Percentiles rank a stretch among this genome's conserved stretches.
Conservation (phyloP, 176 grass and related monocot species). For the Thalia dealbata region DNA sequence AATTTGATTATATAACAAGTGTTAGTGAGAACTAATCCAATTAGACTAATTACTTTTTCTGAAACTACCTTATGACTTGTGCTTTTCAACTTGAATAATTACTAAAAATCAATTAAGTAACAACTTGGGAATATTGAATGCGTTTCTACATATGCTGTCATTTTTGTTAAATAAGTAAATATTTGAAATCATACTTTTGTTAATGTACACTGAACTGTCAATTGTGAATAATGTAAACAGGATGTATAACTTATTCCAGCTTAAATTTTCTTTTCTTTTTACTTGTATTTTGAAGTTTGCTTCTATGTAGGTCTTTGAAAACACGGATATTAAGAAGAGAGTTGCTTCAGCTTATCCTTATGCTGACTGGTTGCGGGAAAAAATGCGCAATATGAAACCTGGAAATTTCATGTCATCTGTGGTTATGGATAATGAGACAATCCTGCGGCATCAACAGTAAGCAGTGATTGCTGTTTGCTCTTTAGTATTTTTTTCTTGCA, state of each 20-base stretch:
- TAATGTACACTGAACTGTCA: background rate
- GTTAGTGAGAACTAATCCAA: too few relatives aligned
- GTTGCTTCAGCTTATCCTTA: constrained; percentile 69
- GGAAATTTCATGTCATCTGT: constrained; percentile 84
- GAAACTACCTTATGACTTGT: too few relatives aligned
- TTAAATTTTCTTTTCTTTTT: background rate
- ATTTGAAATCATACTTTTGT: background rate
- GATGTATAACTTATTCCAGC: background rate
- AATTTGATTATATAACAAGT: too few relatives aligned
- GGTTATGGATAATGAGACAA: constrained; percentile 71
- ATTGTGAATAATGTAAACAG: background rate
- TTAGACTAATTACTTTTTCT: too few relatives aligned
- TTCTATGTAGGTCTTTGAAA: constrained; percentile 75
- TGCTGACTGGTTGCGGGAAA: constrained; percentile 69
- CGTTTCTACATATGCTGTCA: too few relatives aligned
- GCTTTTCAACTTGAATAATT: too few relatives aligned
- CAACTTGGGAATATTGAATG: too few relatives aligned
- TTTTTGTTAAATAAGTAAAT: too few relatives aligned
- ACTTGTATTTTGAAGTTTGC: background rate
- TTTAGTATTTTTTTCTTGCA: constrained; percentile 9
- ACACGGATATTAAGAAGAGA: constrained; percentile 88
- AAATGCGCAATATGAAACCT: constrained; percentile 70
- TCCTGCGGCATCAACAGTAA: constrained; percentile 94
- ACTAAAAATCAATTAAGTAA: too few relatives aligned
- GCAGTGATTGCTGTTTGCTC: constrained; percentile 25